Percentiles rank a stretch among this genome's conserved stretches.
phyloP scores from a whole-genome alignment of 257 asterid species.

The Paulownia fortunei region DNA sequence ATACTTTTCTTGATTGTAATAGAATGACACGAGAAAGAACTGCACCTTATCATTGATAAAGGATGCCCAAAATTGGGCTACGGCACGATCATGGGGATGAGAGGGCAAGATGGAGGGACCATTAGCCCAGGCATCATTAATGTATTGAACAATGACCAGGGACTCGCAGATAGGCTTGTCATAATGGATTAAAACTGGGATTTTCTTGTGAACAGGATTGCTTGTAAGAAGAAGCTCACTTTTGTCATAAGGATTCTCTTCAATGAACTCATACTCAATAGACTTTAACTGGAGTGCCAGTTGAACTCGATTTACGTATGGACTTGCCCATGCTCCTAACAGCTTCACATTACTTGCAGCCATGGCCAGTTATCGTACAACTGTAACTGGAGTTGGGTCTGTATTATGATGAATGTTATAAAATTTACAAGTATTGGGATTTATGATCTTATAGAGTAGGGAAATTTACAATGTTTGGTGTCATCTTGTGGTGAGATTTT shows the following conservation, averaged over 20 bases:
- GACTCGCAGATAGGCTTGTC: conserved; percentile 43
- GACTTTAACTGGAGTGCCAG: conserved; percentile 47
- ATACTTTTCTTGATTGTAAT: neutral
- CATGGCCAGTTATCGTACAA: too few relatives aligned
- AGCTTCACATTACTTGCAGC: conserved; percentile 18
- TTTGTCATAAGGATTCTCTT: conserved; percentile 7
- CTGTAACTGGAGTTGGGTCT: too few relatives aligned
- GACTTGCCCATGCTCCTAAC: conserved; percentile 43
- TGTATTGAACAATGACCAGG: conserved; percentile 38
- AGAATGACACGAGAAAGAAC: too few relatives aligned
- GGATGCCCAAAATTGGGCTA: conserved; percentile 42
- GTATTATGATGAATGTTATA: too few relatives aligned
- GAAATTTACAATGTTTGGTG: too few relatives aligned
- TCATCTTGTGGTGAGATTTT: too few relatives aligned
- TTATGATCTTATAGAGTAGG: too few relatives aligned
- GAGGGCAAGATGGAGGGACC: conserved; percentile 39
- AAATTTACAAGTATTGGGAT: too few relatives aligned
- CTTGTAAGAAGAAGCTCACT: conserved; percentile 37
- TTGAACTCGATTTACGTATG: conserved; percentile 37
- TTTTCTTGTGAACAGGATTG: conserved; percentile 43
- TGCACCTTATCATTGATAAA: conserved; percentile 36
- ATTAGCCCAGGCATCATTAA: conserved; percentile 38
- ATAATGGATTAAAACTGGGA: conserved; percentile 43
- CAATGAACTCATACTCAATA: conserved; percentile 25
- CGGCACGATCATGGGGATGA: conserved; percentile 42